A percentile compares a stretch with the other conserved stretches of the same genome.
phyloP scores from a whole-genome alignment of 2,329 filamentous ascomycete genomes.

The Neoarthrinium moseri region DNA sequence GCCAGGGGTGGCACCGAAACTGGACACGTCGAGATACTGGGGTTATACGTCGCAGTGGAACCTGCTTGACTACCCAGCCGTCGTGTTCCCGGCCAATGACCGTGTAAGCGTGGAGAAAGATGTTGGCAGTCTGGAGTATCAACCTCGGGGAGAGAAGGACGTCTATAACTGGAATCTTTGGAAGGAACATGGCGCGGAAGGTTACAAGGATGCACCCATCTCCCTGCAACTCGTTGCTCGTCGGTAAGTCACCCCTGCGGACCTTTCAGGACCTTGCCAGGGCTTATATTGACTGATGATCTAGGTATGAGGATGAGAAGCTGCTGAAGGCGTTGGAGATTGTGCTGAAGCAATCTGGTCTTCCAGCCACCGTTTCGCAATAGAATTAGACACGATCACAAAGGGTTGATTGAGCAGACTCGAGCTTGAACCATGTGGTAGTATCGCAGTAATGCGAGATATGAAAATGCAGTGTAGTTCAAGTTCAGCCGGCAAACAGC shows the following conservation, averaged over 20 bases:
- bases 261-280: slow-evolving; percentile 55
- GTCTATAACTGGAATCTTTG: slow-evolving; percentile 22
- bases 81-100: slow-evolving; percentile 41
- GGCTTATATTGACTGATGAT: slow-evolving; percentile 57
- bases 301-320: slow-evolving; percentile 20
- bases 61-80: slow-evolving; percentile 50
- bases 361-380: background rate
- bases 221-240: slow-evolving; percentile 53
- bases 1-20: slow-evolving; percentile 42
- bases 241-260: slow-evolving; percentile 57
- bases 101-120: background rate
- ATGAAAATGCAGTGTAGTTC: background rate
- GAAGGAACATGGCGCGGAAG: slow-evolving; percentile 37
- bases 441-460: background rate
- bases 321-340: background rate
- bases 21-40: slow-evolving; percentile 50
- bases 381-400: too few species aligned
- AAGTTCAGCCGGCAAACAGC: too few species aligned
- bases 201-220: slow-evolving; percentile 48
- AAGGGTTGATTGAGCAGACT: too few species aligned
- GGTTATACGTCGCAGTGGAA: slow-evolving; percentile 56
- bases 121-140: background rate
- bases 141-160: background rate
- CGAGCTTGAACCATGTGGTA: too few species aligned
- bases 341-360: background rate